Percentiles rank a stretch among this genome's conserved stretches.
Conservation (phyloP, 805 yeast genomes). For the Candida palmyrensis region DNA sequence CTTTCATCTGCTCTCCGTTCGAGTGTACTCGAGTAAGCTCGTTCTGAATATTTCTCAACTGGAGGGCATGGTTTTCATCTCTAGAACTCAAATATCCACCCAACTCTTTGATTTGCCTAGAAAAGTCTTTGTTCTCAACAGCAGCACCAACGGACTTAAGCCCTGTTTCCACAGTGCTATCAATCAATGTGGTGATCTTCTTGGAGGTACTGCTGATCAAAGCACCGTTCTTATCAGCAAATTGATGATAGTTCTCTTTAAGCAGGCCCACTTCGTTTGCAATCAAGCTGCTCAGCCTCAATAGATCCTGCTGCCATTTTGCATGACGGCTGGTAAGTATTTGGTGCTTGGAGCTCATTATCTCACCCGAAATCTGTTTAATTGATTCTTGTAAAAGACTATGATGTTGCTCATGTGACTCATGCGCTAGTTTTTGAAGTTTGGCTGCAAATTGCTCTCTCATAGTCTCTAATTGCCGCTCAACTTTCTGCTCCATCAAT, state of each 20-base stretch:
- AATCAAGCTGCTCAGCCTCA: background rate
- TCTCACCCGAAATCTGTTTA: background rate
- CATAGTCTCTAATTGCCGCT: background rate
- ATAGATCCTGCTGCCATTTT: background rate
- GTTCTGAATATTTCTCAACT: constrained; percentile 2
- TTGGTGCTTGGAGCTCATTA: background rate
- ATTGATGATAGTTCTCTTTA: background rate
- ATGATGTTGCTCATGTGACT: background rate
- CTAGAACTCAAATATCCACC: background rate
- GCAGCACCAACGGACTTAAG: background rate
- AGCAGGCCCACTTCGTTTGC: background rate
- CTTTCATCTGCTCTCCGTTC: background rate
- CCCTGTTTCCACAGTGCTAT: background rate
- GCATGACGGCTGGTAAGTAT: background rate
- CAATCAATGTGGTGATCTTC: background rate
- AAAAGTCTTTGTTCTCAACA: too few species aligned
- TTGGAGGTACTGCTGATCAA: background rate
- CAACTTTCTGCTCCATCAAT: background rate
- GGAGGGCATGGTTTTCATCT: background rate
- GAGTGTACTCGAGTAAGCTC: background rate
- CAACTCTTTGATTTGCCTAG: too few species aligned
- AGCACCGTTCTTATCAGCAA: background rate
- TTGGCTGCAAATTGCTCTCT: background rate
- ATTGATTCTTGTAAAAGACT: background rate
- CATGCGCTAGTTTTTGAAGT: constrained; percentile 1